Conservation (phyloP, 345 rosid species). For the Salix arbutifolia region DNA sequence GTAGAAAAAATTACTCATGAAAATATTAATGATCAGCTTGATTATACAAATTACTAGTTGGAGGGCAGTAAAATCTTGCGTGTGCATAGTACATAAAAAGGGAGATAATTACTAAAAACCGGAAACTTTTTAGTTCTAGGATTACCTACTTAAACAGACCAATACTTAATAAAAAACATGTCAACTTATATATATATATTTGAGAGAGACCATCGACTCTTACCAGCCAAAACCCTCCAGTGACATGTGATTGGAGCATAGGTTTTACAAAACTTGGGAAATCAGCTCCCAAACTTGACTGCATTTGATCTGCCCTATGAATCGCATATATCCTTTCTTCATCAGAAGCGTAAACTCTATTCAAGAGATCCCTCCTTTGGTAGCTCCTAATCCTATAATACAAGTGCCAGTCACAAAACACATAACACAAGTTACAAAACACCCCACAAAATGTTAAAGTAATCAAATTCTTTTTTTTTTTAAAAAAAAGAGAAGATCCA, state of each 20-base stretch:
- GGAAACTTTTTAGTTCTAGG: too few relatives aligned
- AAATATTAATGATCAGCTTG: too few relatives aligned
- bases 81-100: too few relatives aligned
- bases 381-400: conserved; percentile 42
- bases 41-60: too few relatives aligned
- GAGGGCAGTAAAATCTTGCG: too few relatives aligned
- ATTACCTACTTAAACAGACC: too few relatives aligned
- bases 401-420: neutral
- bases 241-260: conserved; percentile 59
- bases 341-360: conserved; percentile 53
- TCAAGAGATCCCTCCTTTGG: conserved; percentile 42
- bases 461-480: neutral
- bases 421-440: neutral
- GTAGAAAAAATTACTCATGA: too few relatives aligned
- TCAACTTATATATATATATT: too few relatives aligned
- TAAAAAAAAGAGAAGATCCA: neutral
- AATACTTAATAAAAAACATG: too few relatives aligned
- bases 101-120: too few relatives aligned
- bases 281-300: conserved; percentile 39
- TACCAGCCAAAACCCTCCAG: conserved; percentile 44
- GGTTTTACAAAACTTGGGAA: conserved; percentile 49
- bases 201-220: neutral
- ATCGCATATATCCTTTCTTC: conserved; percentile 26
- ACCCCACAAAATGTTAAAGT: neutral
- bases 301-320: conserved; percentile 44